Evolutionary conservation across 441 rosid genomes (phyloP).

Genomic region (Pelargonium citronellum): DNA sequence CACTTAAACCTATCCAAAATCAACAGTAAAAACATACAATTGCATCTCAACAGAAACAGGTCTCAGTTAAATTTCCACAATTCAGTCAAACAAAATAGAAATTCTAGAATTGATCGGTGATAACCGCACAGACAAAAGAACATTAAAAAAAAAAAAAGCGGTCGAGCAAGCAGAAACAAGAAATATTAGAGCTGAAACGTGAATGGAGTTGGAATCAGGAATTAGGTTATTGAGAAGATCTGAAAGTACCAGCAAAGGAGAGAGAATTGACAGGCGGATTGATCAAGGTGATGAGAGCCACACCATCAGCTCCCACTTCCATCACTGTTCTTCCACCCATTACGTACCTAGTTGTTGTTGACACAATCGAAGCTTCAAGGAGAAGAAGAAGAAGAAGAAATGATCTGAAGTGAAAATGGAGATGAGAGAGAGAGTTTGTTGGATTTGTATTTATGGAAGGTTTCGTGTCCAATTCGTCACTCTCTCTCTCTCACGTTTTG

Average conservation of each 20-base stretch:
- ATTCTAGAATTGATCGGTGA: neutral
- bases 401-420: no score
- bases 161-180: neutral
- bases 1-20: neutral
- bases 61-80: neutral
- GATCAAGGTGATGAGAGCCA: conserved; percentile 77
- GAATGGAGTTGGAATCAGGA: neutral
- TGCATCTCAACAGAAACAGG: neutral
- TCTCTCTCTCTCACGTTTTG: no score
- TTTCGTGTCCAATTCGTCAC: no score
- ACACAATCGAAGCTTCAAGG: no score
- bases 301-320: conserved; percentile 85
- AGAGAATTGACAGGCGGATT: conserved; percentile 95
- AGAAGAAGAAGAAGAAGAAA: no score
- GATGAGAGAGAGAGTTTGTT: no score
- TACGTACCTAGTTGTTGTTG: no score
- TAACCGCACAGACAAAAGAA: neutral
- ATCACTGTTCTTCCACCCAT: conserved; percentile 48
- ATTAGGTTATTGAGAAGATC: no score
- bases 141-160: neutral
- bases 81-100: neutral
- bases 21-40: neutral
- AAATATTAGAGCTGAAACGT: neutral
- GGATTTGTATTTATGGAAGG: no score
- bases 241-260: conserved; percentile 59